Evolutionary conservation across 148 eudicot genomes (phyloP).

Genomic region (Mesembryanthemum crystallinum): DNA sequence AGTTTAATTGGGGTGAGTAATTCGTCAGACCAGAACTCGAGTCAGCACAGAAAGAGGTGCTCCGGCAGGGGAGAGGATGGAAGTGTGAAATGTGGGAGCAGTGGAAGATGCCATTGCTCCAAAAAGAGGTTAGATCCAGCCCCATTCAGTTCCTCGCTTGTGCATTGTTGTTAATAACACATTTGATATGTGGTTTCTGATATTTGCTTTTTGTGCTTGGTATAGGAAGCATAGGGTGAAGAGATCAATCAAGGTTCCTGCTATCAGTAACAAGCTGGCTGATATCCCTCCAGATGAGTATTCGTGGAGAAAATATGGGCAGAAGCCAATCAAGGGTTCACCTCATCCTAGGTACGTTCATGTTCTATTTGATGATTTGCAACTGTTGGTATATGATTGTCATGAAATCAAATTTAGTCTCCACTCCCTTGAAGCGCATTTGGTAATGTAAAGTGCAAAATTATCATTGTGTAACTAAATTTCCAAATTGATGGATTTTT

Average conservation of each 20-base stretch:
- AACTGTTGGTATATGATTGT: neutral
- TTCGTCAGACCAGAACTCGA: conserved; percentile 52
- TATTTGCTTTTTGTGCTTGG: conserved; percentile 10
- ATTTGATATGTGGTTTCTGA: neutral
- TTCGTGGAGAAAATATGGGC: conserved; percentile 97
- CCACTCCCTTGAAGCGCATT: neutral
- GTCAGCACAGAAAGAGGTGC: conserved; percentile 58
- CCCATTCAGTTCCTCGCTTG: conserved; percentile 3
- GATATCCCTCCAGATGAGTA: conserved; percentile 94
- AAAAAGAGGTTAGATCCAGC: conserved; percentile 63
- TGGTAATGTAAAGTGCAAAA: neutral
- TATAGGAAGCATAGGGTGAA: conserved; percentile 81
- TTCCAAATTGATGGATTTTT: neutral
- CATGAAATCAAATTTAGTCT: neutral
- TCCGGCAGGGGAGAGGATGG: conserved; percentile 64
- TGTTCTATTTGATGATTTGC: conserved; percentile 12
- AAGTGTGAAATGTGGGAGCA: conserved; percentile 63
- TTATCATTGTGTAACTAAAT: neutral
- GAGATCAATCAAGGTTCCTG: conserved; percentile 93
- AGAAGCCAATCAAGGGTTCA: conserved; percentile 98
- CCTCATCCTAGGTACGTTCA: conserved; percentile 84
- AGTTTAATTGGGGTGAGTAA: conserved; percentile 51
- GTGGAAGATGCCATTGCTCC: conserved; percentile 86
- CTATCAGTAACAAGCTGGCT: conserved; percentile 90
- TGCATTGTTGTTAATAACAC: neutral